phyloP scores from a whole-genome alignment of 768 basidiomycete species.

The Galerina marginata region DNA sequence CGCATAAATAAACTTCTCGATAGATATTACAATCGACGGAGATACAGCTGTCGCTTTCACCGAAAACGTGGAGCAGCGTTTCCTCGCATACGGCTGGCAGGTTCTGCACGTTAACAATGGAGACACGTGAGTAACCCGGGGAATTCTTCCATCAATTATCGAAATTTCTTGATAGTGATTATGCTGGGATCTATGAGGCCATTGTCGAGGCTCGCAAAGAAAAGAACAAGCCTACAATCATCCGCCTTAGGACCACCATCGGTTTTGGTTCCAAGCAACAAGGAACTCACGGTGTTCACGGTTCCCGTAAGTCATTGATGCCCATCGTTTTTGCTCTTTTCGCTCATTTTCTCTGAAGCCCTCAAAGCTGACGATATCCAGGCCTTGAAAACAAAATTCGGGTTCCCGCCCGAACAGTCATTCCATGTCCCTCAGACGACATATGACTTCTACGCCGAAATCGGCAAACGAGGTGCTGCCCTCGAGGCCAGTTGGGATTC shows the following conservation, averaged over 20 bases:
- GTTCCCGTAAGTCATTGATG: constrained; percentile 71
- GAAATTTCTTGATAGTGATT: constrained; percentile 56
- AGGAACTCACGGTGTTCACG: constrained; percentile 95
- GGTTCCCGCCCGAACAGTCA: constrained; percentile 76
- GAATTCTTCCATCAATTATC: neutral
- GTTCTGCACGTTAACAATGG: constrained; percentile 85
- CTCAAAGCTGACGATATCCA: constrained; percentile 92
- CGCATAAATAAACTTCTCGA: constrained; percentile 2
- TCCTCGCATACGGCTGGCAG: constrained; percentile 93
- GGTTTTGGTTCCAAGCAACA: constrained; percentile 93
- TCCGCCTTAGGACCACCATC: constrained; percentile 87
- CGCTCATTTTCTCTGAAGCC: constrained; percentile 48
- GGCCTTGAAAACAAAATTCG: constrained; percentile 82
- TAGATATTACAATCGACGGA: constrained; percentile 96
- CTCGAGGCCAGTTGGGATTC: constrained; percentile 78
- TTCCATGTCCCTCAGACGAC: constrained; percentile 82
- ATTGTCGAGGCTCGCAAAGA: constrained; percentile 79
- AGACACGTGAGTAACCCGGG: constrained; percentile 56
- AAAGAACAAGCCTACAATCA: constrained; percentile 85
- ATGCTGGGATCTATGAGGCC: constrained; percentile 76
- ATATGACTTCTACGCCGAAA: constrained; percentile 68
- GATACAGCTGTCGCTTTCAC: constrained; percentile 93
- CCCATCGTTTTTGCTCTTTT: neutral
- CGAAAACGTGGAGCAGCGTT: constrained; percentile 89
- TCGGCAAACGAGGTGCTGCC: constrained; percentile 74